Conservation (phyloP, 2,329 filamentous ascomycete genomes). For the Elsinoe batatas region DNA sequence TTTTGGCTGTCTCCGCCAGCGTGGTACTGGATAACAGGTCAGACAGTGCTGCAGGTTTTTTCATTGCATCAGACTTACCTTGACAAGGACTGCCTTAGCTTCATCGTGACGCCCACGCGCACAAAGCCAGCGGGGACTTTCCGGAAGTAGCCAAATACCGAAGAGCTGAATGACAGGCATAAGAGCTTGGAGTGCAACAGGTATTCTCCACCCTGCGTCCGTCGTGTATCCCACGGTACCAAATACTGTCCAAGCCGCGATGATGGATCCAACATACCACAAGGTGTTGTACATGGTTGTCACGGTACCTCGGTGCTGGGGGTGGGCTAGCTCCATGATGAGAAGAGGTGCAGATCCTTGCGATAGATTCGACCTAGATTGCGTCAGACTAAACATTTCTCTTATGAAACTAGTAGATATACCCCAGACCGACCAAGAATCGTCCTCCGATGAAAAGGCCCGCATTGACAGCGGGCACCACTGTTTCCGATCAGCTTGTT, state of each 20-base stretch:
- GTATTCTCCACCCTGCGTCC: conserved; percentile 41
- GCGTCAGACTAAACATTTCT: background rate
- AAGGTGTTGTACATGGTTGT: conserved; percentile 25
- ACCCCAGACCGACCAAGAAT: conserved; percentile 29
- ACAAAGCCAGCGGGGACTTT: conserved; percentile 57
- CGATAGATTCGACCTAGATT: conserved; percentile 18
- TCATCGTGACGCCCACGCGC: conserved; percentile 54
- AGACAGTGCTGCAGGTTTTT: background rate
- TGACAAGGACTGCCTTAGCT: conserved; percentile 48
- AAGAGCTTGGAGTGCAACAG: conserved; percentile 40
- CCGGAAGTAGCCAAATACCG: conserved; percentile 55
- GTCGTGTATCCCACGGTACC: conserved; percentile 44
- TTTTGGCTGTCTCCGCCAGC: conserved; percentile 46
- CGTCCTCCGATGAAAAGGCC: conserved; percentile 29
- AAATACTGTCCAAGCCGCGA: conserved; percentile 55
- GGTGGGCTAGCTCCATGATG: conserved; percentile 38
- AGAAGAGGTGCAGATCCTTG: conserved; percentile 28
- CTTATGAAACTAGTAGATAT: conserved; percentile 17
- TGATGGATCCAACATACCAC: conserved; percentile 51
- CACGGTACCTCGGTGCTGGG: conserved; percentile 28
- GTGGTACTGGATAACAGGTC: conserved; percentile 45
- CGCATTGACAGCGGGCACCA: background rate
- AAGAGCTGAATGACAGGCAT: conserved; percentile 32
- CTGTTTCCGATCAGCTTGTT: background rate
- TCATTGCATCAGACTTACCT: background rate